Evolutionary conservation across 805 yeast species (phyloP).

Genomic region (Scheffersomyces amazonensis): DNA sequence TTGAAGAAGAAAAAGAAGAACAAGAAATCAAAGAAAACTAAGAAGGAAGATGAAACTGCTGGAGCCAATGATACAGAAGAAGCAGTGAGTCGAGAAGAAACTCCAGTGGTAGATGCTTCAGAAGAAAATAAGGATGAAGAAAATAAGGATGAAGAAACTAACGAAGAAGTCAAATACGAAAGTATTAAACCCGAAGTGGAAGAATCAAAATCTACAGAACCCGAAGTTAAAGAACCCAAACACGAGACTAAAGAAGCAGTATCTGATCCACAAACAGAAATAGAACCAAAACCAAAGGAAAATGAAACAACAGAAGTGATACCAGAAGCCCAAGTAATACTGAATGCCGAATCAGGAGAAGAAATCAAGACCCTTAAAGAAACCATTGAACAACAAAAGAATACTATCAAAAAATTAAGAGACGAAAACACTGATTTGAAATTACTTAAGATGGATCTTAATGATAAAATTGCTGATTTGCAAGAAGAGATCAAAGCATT

Average conservation of each 20-base stretch:
- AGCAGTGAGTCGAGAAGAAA: constrained; percentile 7
- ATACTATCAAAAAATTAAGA: constrained; percentile 33
- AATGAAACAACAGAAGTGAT: constrained; percentile 1
- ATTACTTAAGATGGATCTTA: constrained; percentile 34
- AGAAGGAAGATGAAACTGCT: constrained; percentile 10
- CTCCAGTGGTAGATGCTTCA: constrained; percentile 9
- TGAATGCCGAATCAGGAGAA: background rate
- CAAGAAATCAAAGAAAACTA: constrained; percentile 47
- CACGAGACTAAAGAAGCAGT: too few species aligned
- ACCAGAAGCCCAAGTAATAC: background rate
- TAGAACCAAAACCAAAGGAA: constrained; percentile 4
- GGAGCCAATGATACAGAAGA: constrained; percentile 28
- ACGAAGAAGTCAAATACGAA: too few species aligned
- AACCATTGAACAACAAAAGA: constrained; percentile 28
- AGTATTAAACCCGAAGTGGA: too few species aligned
- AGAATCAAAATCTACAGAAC: constrained; percentile 1
- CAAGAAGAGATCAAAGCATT: constrained; percentile 18
- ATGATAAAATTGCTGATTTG: constrained; percentile 30
- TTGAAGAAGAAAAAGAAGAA: constrained; percentile 56
- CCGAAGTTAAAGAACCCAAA: constrained; percentile 3
- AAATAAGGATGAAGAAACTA: constrained; percentile 3
- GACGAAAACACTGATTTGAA: constrained; percentile 43
- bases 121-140: constrained; percentile 29
- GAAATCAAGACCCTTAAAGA: constrained; percentile 16
- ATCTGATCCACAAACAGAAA: too few species aligned